phyloP scores from a whole-genome alignment of 169 alveolate genomes.

The Plasmodium billcollinsi region DNA sequence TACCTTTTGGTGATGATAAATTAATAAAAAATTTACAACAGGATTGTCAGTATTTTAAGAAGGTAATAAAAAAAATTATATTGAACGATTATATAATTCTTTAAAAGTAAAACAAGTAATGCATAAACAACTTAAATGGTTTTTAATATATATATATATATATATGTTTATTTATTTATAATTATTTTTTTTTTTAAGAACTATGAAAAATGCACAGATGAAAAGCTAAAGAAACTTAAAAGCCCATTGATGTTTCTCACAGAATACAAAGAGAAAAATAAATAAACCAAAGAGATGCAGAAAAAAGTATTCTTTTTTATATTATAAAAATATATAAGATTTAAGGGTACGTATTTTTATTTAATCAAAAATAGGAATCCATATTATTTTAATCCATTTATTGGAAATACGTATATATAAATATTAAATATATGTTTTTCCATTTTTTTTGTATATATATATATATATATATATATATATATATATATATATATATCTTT shows the following conservation, averaged over 20 bases:
- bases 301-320: background rate
- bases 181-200: slow-evolving; percentile 22
- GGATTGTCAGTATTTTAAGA: slow-evolving; percentile 34
- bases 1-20: slow-evolving; percentile 43
- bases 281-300: slow-evolving; percentile 7
- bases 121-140: too few relatives aligned
- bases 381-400: too few relatives aligned
- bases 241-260: slow-evolving; percentile 48
- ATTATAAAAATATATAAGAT: background rate
- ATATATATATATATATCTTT: too few relatives aligned
- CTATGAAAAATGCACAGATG: slow-evolving; percentile 60
- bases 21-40: background rate
- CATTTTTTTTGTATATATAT: too few relatives aligned
- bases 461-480: too few relatives aligned
- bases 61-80: slow-evolving; percentile 3
- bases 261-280: slow-evolving; percentile 17
- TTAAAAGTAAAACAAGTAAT: background rate
- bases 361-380: too few relatives aligned
- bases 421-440: too few relatives aligned
- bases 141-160: too few relatives aligned
- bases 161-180: background rate
- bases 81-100: background rate
- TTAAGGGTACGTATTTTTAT: too few relatives aligned
- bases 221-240: slow-evolving; percentile 29
- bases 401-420: too few relatives aligned